Conservation (phyloP, 805 yeast genomes). For the fission yeast (Schizosaccharomyces pombe) region DNA sequence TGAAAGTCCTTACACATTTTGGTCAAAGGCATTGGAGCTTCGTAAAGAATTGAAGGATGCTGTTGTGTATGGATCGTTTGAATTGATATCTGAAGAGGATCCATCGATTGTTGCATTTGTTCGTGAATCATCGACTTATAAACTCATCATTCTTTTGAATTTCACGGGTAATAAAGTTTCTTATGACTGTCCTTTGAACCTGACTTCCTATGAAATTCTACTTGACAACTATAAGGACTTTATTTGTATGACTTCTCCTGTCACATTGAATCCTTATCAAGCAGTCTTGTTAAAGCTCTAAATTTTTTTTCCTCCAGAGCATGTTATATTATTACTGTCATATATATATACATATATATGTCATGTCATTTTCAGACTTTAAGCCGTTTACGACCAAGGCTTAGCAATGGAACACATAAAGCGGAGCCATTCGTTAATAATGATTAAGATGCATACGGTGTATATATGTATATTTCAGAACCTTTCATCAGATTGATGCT, state of each 20-base stretch:
- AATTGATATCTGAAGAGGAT: conserved; percentile 23
- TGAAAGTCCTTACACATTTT: conserved; percentile 24
- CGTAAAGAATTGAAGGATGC: conserved; percentile 25
- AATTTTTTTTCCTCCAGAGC: too few relatives aligned
- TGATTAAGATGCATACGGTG: too few relatives aligned
- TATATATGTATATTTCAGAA: too few relatives aligned
- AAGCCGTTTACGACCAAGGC: too few relatives aligned
- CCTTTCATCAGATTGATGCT: too few relatives aligned
- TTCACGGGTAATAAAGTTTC: not conserved
- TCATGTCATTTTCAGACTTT: too few relatives aligned
- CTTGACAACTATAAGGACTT: not conserved
- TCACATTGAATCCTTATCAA: not conserved
- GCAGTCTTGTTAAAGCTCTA: not conserved
- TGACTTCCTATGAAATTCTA: not conserved
- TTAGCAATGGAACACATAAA: too few relatives aligned
- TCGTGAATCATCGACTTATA: conserved; percentile 12
- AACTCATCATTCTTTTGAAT: not conserved
- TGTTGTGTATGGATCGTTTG: conserved; percentile 25
- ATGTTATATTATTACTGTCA: too few relatives aligned
- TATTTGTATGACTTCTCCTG: not conserved
- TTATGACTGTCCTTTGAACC: not conserved
- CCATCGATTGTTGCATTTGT: conserved; percentile 21
- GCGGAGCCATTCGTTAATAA: too few relatives aligned
- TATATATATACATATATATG: too few relatives aligned
- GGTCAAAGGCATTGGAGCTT: conserved; percentile 21